Evolutionary conservation across 345 rosid species (phyloP), one percentile per base, ranked within the genome.

Genomic region (Pistacia integerrima): DNA sequence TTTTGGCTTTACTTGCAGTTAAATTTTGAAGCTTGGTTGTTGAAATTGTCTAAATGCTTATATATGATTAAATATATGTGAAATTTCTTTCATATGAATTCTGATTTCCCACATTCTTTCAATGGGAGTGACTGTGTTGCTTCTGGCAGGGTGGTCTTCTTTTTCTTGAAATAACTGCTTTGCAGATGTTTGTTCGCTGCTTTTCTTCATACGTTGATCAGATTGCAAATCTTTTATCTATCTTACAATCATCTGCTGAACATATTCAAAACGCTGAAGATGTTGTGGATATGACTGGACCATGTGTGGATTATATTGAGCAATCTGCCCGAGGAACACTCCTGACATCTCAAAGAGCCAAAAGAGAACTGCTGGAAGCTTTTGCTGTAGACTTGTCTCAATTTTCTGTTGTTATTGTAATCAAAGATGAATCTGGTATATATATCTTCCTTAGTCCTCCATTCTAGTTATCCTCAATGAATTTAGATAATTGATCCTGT

Each of bases 131-230:
- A 79, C 67, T 60, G 61, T 86, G 83, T 69, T 89, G 78, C 75
- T 75, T 52, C 66, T 78, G 85, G 80, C 98, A 94, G 99, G 99
- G 97, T 80, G 90, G 94, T 77, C 82, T 80, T 81, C 76, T 90
- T 72, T 75, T 90, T 77, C 80, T 93, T 83, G 99, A 94, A 82
- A 72, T 86, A 49, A 73, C 76, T 70, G 90, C 97, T 71, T 74
- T 90, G 84, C 79, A 69, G 67, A 82, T 79, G 79, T 87, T 86
- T 75, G 51, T 82, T 74, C 80, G 66, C 61, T 87, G 87, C 74
- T 81, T 82, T 86, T 74, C 83, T 75, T 80, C 79, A 33, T 88
- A 82, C 82, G 72, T 88, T 41, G 74, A 79, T 77, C 74, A 48
- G 70, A 72, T 86, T 28, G 54, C 72, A 67, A 75, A 80, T 70